These are phyloP conservation scores for Mycena maculata DNA, from an alignment of 768 basidiomycete species.

Conservation along the genomic window DNA sequence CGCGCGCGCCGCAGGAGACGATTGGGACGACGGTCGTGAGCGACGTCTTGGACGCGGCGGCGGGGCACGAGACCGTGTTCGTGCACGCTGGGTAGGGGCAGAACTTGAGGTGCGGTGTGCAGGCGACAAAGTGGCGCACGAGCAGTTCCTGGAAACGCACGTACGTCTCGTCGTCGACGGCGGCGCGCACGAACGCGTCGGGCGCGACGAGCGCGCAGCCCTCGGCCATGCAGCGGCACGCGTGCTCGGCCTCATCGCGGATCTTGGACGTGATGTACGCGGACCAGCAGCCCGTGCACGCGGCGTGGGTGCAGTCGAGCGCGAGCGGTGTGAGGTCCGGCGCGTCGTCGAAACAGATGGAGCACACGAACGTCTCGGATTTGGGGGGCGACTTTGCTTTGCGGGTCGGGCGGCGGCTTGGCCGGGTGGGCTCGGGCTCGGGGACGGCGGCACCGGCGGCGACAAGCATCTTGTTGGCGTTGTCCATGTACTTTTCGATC, in stretches of 20 bases:
- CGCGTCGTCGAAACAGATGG: slow-evolving; percentile 91
- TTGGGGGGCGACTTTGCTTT: slow-evolving; percentile 46
- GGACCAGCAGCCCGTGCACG: slow-evolving; percentile 87
- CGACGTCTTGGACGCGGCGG: slow-evolving; percentile 80
- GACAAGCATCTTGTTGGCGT: slow-evolving; percentile 74
- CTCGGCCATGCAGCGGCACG: slow-evolving; percentile 85
- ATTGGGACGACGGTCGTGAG: slow-evolving; percentile 87
- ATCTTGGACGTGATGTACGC: slow-evolving; percentile 86
- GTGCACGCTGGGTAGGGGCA: slow-evolving; percentile 97
- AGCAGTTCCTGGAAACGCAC: slow-evolving; percentile 88
- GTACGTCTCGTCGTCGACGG: slow-evolving; percentile 67
- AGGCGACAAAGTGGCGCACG: slow-evolving; percentile 90
- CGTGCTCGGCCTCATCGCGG: slow-evolving; percentile 80
- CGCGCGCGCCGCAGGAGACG: slow-evolving; percentile 82
- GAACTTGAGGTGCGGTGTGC: slow-evolving; percentile 86
- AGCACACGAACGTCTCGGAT: slow-evolving; percentile 80
- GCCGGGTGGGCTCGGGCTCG: slow-evolving; percentile 52
- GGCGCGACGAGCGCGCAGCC: slow-evolving; percentile 74
- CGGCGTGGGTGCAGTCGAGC: slow-evolving; percentile 85
- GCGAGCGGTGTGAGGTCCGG: slow-evolving; percentile 69
- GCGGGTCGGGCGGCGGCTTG: slow-evolving; percentile 44
- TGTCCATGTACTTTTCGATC: slow-evolving; percentile 98
- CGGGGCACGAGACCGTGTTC: slow-evolving; percentile 89
- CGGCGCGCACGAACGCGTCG: slow-evolving; percentile 68
- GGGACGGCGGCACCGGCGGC: slow-evolving; percentile 75